Percentiles rank a stretch among this genome's conserved stretches.
Evolutionary conservation across 2,329 filamentous ascomycete genomes (phyloP).

Genomic region (Ceratocystis lukuohia): DNA sequence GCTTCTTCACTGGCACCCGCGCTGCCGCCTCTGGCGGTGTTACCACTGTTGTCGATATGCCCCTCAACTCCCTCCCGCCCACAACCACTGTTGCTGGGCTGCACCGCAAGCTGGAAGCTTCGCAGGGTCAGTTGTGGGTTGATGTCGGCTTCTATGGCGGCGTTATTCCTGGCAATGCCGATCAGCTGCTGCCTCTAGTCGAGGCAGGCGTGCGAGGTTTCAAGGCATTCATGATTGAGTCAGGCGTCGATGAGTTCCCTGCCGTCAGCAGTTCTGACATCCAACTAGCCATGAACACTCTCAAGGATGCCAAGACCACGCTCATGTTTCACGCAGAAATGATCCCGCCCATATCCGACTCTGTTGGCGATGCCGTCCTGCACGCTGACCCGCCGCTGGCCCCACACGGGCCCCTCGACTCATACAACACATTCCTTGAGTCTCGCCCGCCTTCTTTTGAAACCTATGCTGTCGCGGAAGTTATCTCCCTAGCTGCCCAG

Average conservation of each 20-base stretch:
- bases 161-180: slow-evolving; percentile 76
- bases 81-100: slow-evolving; percentile 79
- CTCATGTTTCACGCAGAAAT: slow-evolving; percentile 99
- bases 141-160: slow-evolving; percentile 98
- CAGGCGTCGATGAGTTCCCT: slow-evolving; percentile 91
- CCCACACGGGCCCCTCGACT: slow-evolving; percentile 56
- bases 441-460: slow-evolving; percentile 84
- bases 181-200: slow-evolving; percentile 66
- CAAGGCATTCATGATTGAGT: slow-evolving; percentile 96
- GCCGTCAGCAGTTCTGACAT: slow-evolving; percentile 74
- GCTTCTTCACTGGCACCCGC: slow-evolving; percentile 86
- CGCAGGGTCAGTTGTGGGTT: slow-evolving; percentile 84
- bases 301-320: slow-evolving; percentile 71
- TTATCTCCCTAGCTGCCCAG: slow-evolving; percentile 64
- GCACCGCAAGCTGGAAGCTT: slow-evolving; percentile 72
- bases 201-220: slow-evolving; percentile 82
- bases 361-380: slow-evolving; percentile 65
- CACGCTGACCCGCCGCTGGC: slow-evolving; percentile 53
- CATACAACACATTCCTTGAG: slow-evolving; percentile 82
- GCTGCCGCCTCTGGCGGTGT: slow-evolving; percentile 92
- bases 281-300: slow-evolving; percentile 60
- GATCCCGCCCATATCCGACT: slow-evolving; percentile 73
- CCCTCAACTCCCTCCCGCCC: slow-evolving; percentile 88
- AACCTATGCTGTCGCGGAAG: slow-evolving; percentile 77
- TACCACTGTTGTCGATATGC: slow-evolving; percentile 96